These are phyloP conservation scores for Pyrenopolyporus hunteri DNA, from an alignment of 495 filamentous ascomycete genomes.

Conservation along the genomic window DNA sequence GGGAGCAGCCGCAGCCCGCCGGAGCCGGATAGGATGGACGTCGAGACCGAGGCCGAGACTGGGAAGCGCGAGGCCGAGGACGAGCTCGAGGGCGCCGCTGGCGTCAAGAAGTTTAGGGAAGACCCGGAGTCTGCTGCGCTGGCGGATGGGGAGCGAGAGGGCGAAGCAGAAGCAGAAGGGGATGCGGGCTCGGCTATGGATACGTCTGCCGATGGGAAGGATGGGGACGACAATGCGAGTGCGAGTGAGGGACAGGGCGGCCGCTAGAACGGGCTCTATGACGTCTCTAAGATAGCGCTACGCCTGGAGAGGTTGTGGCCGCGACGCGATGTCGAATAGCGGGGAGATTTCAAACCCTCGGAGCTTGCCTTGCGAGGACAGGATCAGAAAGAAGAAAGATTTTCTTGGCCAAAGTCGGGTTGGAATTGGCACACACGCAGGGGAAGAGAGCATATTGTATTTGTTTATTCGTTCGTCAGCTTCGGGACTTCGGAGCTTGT, in stretches of 20 bases:
- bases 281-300: too few relatives aligned
- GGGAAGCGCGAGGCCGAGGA: conserved; percentile 53
- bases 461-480: conserved; percentile 1
- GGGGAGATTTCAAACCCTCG: too few relatives aligned
- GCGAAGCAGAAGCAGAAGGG: neutral
- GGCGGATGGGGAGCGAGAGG: neutral
- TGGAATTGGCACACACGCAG: neutral
- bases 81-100: conserved; percentile 38
- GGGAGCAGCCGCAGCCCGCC: conserved; percentile 15
- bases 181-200: conserved; percentile 10
- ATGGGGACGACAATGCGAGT: neutral
- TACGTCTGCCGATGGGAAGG: conserved; percentile 31
- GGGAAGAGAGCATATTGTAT: neutral
- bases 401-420: neutral
- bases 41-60: conserved; percentile 8
- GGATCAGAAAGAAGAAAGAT: neutral
- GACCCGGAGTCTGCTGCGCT: conserved; percentile 12
- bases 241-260: neutral
- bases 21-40: conserved; percentile 21
- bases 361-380: too few relatives aligned
- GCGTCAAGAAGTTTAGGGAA: conserved; percentile 49
- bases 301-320: too few relatives aligned
- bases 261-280: neutral
- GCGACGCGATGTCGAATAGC: too few relatives aligned
- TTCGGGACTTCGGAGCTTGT: neutral